Evolutionary conservation across 345 rosid genomes (phyloP), one percentile per base, ranked within the genome.

Genomic region (Sapria himalayana): DNA sequence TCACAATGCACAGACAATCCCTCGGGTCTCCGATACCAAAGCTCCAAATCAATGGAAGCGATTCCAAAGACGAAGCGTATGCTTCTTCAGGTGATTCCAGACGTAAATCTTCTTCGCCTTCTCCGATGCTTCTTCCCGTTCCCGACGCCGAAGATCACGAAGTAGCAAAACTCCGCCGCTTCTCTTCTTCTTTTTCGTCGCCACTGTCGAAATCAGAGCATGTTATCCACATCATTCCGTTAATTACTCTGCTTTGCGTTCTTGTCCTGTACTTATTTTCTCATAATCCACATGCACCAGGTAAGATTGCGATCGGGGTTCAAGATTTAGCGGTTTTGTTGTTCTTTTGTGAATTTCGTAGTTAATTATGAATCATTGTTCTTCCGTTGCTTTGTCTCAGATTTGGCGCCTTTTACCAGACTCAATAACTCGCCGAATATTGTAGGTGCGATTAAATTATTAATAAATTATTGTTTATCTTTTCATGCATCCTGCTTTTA

Each of bases 1-100:
- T 32, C 22, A 54, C 51, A 73, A 86, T 82, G 98, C 98, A 89
- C 46, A 74, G 98, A 24, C 82, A 74, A 27, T 89, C 98, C 9
- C 71, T 78, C 2, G 81, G 93, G 44, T 76, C 97, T 1, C 91
- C 97, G 5, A 58, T 43, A 45, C 60, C 79, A 48, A 78, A 81
- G 74, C 70, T 69, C 56, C 65, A 66, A 52, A 23, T 53, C 73
- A 64, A 79, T 54, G 86, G 80, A 35, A 76, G 54, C 33, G 20
- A 27, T 15, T 22, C 59, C 9, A 58, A 59, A 15, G 70, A 63
- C n/a, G 78, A 57, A 17, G 10, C 45, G 45, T 52, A 45, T 15
- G 13, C 33, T 21, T 17, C 41, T n/a, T 39, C 55, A 5, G 17
- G 40, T 29, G 49, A 65, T 18, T 33, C 59, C 8, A n/a, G n/a